Evolutionary conservation across 2,329 filamentous ascomycete species (phyloP).

Genomic region (Trichoderma lentiforme): DNA sequence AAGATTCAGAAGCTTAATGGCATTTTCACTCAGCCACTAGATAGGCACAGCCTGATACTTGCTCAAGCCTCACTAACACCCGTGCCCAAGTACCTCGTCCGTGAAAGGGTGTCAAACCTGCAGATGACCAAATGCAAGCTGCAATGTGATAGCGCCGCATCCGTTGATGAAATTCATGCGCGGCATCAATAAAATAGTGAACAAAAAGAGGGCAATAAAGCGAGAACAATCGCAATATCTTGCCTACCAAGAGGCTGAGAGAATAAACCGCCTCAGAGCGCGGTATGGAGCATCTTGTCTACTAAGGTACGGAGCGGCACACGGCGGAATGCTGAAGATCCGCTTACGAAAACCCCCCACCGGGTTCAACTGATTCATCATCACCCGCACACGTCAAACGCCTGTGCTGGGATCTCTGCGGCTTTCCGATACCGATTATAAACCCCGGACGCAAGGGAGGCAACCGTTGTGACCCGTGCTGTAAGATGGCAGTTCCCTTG

Average conservation of each 20-base stretch:
- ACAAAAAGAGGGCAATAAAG: background rate
- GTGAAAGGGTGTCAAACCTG: slow-evolving; percentile 2
- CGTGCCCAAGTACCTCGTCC: background rate
- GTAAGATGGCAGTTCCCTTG: slow-evolving; percentile 29
- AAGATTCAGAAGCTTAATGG: background rate
- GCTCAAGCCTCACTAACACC: background rate
- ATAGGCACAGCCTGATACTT: background rate
- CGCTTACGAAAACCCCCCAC: slow-evolving; percentile 4
- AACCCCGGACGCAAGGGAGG: background rate
- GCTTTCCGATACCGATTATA: background rate
- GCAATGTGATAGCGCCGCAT: slow-evolving; percentile 1
- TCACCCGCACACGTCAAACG: background rate
- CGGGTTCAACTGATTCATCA: background rate
- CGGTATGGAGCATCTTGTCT: background rate
- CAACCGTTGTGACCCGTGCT: background rate
- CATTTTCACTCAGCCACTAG: background rate
- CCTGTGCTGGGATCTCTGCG: background rate
- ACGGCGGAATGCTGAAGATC: background rate
- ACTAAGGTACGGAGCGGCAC: background rate
- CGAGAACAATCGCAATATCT: background rate
- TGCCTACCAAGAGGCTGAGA: background rate
- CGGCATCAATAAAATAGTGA: background rate
- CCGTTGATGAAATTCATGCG: background rate
- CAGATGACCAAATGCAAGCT: background rate
- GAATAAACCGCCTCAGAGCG: background rate